Base-by-base conservation (phyloP, 1,284 basidiomycete species). In the Erythrobasidium hasegawianum region DNA sequence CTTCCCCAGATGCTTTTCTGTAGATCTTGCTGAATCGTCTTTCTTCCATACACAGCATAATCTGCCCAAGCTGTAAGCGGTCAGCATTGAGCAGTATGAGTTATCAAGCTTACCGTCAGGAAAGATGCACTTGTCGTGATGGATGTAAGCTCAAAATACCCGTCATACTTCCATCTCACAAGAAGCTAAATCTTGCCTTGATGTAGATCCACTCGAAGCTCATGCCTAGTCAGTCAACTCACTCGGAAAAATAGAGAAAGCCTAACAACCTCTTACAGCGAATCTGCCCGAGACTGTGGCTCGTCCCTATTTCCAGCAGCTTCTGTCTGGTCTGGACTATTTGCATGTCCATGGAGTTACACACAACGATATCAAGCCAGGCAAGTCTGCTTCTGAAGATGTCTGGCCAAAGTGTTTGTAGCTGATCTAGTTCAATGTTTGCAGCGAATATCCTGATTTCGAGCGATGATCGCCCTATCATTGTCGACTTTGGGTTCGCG, bases 311-410 rank as follows among this genome's bases (percentile, higher is more conserved):
- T 90, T 96, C 75, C 84, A 82, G 53, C 87, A 85, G 61, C 83
- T 96, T 8, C 83, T 91, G n/a, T 89, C 87, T 7, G 92, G 86
- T 1, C 82, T 94, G n/a, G 85, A 87, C 61, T 94, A 91, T 75
- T 82, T 94, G 7, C 91, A 96, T 78, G 24, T 54, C 26, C 85
- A 86, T 52, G 89, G 90, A 33, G 86, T 96, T 53, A 90, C 91
- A 0, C 92, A 96, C 76, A 95, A 95, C 75, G 92, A 96, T 75
- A 93, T 96, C 81, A 96, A 96, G 87, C 89, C 74, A 50, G 85
- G 79, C 5, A 14, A 38, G 53, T 38, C 29, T 52, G 49, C 43
- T 59, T 26, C 53, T 10, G 11, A 41, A 41, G 10, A n/a, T n/a
- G n/a, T n/a, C n/a, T n/a, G 40, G 40, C 40, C n/a, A n/a, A n/a